Conservation (phyloP, 75 land plant genomes). For the Picea glauca region DNA sequence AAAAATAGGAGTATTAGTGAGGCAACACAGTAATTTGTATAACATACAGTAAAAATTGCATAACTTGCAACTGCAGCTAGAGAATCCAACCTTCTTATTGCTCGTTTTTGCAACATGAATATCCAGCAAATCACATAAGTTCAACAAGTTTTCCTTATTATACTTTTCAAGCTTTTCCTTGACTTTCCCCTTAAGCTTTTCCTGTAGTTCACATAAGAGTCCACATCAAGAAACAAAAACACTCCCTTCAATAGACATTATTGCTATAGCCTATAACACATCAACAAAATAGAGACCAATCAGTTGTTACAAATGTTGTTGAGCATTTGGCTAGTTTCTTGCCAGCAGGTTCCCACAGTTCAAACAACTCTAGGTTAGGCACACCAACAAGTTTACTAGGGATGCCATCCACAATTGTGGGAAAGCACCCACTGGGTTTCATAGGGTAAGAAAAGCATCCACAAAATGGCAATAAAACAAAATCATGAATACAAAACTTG, state of each 20-base stretch:
- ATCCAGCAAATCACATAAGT: slow-evolving; percentile 72
- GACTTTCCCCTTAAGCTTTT: slow-evolving; percentile 66
- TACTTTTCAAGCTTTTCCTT: slow-evolving; percentile 79
- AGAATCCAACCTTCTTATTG: slow-evolving; percentile 44
- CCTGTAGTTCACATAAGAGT: slow-evolving; percentile 34
- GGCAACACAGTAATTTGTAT: not conserved
- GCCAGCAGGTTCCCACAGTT: no score
- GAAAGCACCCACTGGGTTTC: no score
- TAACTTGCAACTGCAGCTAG: not conserved
- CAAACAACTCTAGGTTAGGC: no score
- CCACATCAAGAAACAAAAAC: not conserved
- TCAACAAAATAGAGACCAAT: no score
- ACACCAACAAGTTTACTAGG: no score
- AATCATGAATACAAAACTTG: no score
- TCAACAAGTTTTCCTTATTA: slow-evolving; percentile 53
- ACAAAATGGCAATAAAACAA: no score
- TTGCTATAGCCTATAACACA: no score
- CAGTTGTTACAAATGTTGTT: no score
- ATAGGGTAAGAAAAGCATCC: no score
- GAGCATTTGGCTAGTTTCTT: no score
- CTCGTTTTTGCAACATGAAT: slow-evolving; percentile 42
- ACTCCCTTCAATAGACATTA: not conserved
- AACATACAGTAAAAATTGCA: not conserved
- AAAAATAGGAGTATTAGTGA: not conserved
- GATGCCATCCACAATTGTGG: no score